Base-by-base conservation (phyloP, 257 asterid genomes). In the Vinca minor region DNA sequence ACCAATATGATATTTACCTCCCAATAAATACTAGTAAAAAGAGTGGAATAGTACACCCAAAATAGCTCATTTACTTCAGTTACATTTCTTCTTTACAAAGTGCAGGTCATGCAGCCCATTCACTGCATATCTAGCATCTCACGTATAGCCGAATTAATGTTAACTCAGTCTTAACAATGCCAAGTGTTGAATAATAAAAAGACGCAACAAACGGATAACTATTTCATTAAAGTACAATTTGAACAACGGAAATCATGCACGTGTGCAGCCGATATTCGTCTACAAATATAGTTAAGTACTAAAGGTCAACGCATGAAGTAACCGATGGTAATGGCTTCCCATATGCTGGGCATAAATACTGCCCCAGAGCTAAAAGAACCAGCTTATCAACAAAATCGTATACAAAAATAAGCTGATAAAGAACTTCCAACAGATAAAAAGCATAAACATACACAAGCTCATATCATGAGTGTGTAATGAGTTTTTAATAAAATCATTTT, bases 1-100 rank as follows among this genome's bases (percentile, higher is more conserved):
- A 61, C 59, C 65, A 76, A 4, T 31, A 66, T 15, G 28, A 64
- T 28, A n/a, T 34, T 61, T 46, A 65, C 12, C 35, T 25, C 57
- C 0, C 5, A 11, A 20, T 21, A 42, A 52, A 18, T 53, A 62
- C 39, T 32, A 8, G 17, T 42, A 4, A 8, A 50, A 50, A 12
- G 15, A 38, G 35, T 41, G n/a, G n/a, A 61, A 61, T 41, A 15
- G 0, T 10, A 1, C 1, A 61, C 23, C 35, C 1, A 61, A 1
- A 61, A 26, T n/a, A 15, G 47, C 39, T 39, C 8, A 18, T 61
- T 28, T 29, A 54, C 20, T 8, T 4, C 4, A 28, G 4, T 2
- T 1, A 54, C 1, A 10, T 7, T 28, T 54, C 1, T 25, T 0
- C n/a, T 25, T 52, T 52, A 12, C 20, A 17, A 45, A 45, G 3